Evolutionary conservation across 805 yeast species (phyloP).

Genomic region (Brettanomyces bruxellensis): DNA sequence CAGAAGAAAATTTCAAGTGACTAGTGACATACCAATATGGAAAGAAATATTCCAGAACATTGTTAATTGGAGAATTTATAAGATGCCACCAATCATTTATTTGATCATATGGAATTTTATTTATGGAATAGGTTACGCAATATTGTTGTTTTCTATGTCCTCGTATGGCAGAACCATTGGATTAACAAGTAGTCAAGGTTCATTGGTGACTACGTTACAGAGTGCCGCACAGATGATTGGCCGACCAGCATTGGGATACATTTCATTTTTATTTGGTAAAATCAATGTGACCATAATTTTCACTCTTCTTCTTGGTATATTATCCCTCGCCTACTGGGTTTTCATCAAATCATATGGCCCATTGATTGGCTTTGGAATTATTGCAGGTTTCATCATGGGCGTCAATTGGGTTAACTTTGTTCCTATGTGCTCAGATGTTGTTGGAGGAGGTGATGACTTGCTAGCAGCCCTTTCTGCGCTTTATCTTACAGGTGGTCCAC

Average conservation of each 20-base stretch:
- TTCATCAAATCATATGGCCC: constrained; percentile 33
- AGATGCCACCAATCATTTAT: constrained; percentile 17
- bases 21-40: constrained; percentile 10
- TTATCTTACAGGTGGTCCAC: constrained; percentile 21
- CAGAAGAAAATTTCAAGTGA: constrained; percentile 14
- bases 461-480: constrained; percentile 21
- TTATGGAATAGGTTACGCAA: constrained; percentile 26
- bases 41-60: constrained; percentile 11
- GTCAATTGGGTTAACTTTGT: constrained; percentile 32
- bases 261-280: constrained; percentile 40
- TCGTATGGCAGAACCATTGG: constrained; percentile 45
- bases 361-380: constrained; percentile 33
- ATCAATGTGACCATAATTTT: constrained; percentile 33
- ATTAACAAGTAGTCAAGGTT: constrained; percentile 32
- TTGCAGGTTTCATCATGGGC: constrained; percentile 39
- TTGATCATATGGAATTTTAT: constrained; percentile 16
- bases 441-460: constrained; percentile 22
- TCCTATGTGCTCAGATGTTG: constrained; percentile 27
- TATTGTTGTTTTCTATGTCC: constrained; percentile 35
- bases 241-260: constrained; percentile 38
- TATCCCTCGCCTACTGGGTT: constrained; percentile 42
- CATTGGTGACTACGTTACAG: constrained; percentile 36
- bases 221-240: constrained; percentile 42
- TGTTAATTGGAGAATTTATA: constrained; percentile 9
- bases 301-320: constrained; percentile 26